A percentile compares a stretch with the other conserved stretches of the same genome.
Conservation (phyloP, 345 rosid species). For the Eucalyptus guilfoylei region DNA sequence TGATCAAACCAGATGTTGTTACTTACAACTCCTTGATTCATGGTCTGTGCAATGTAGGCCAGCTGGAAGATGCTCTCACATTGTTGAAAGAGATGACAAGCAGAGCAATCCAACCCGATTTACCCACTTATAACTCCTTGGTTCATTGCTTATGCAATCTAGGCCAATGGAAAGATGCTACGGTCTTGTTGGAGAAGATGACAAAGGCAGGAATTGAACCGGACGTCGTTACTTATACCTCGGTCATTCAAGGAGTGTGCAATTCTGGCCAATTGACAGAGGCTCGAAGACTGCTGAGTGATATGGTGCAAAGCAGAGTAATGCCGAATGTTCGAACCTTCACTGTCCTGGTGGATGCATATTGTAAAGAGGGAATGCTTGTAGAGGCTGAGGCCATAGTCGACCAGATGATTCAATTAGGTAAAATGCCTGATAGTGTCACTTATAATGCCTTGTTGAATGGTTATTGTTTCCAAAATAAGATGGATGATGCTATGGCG, state of each 20-base stretch:
- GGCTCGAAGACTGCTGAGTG: background rate
- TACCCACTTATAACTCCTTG: background rate
- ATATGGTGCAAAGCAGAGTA: background rate
- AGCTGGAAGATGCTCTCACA: rapidly evolving
- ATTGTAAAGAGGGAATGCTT: background rate
- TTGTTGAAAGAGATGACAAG: too few relatives aligned
- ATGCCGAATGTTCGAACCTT: rapidly evolving
- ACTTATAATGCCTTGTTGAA: background rate
- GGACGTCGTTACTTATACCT: rapidly evolving
- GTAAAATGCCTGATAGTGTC: background rate
- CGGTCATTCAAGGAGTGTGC: background rate
- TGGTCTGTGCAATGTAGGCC: too few relatives aligned
- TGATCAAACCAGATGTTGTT: rapidly evolving
- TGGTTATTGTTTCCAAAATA: background rate
- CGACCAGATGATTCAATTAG: background rate
- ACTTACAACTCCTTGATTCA: too few relatives aligned
- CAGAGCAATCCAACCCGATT: rapidly evolving
- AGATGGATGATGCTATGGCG: rapidly evolving
- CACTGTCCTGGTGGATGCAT: rapidly evolving
- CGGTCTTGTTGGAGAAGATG: background rate
- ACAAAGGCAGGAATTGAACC: background rate
- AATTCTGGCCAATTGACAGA: background rate
- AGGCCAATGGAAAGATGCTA: background rate
- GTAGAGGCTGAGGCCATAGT: background rate
- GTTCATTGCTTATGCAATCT: background rate